Evolutionary conservation across 257 asterid species (phyloP).

Genomic region (Handroanthus guayacan): DNA sequence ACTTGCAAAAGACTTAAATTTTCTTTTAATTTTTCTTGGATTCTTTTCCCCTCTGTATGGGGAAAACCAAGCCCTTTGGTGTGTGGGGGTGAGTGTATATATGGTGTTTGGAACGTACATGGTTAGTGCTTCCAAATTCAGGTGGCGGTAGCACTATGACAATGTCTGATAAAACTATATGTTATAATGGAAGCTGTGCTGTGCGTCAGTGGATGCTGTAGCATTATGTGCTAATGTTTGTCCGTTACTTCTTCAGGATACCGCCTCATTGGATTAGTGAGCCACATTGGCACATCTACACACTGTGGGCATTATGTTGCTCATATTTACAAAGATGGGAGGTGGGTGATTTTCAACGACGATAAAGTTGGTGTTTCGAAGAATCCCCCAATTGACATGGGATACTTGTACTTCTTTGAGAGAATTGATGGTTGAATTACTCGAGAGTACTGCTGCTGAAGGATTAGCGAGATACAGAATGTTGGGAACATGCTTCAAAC

Average conservation of each 20-base stretch:
- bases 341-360: constrained; percentile 95
- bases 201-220: background rate
- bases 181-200: background rate
- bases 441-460: constrained; percentile 14
- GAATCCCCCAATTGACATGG: constrained; percentile 93
- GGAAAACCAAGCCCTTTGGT: background rate
- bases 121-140: background rate
- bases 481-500: constrained; percentile 4
- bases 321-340: constrained; percentile 78
- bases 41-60: background rate
- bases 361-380: constrained; percentile 86
- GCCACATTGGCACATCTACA: constrained; percentile 96
- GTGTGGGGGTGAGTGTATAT: background rate
- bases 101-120: background rate
- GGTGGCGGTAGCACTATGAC: background rate
- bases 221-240: constrained; percentile 15
- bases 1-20: background rate
- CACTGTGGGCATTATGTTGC: constrained; percentile 99
- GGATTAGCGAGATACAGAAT: constrained; percentile 7
- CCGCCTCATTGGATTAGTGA: constrained; percentile 80
- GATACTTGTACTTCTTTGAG: constrained; percentile 90
- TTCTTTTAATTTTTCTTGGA: background rate
- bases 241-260: constrained; percentile 59
- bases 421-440: constrained; percentile 61
- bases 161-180: background rate